Conservation (phyloP, 1,139 yeast species). For the Starmera stellimalicola region DNA sequence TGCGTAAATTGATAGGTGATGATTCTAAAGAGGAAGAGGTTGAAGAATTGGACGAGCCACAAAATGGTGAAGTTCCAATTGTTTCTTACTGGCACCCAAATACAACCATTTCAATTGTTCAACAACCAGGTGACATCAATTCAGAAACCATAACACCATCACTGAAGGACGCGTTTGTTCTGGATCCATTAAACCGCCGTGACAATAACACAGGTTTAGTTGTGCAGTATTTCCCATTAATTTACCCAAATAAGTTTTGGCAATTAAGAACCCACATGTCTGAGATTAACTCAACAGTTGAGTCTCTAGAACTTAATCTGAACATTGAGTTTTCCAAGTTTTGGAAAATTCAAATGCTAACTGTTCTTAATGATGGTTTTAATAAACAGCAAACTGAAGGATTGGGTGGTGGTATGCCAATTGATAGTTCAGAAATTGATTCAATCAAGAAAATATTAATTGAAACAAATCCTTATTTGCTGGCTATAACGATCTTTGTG, state of each 20-base stretch:
- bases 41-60: conserved; percentile 7
- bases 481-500: conserved; percentile 25
- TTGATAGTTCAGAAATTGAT: conserved; percentile 25
- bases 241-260: conserved; percentile 30
- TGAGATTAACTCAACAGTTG: conserved; percentile 21
- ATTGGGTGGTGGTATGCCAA: conserved; percentile 10
- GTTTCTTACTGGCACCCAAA: conserved; percentile 29
- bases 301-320: conserved; percentile 20
- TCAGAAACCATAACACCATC: conserved; percentile 15
- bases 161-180: conserved; percentile 14
- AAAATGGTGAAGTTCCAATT: conserved; percentile 13
- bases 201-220: conserved; percentile 21
- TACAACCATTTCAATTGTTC: conserved; percentile 17
- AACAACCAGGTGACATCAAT: conserved; percentile 19
- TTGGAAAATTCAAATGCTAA: conserved; percentile 24
- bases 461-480: conserved; percentile 28
- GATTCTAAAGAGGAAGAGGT: conserved; percentile 7
- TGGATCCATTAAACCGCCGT: conserved; percentile 21
- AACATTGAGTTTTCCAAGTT: conserved; percentile 19
- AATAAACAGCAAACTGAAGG: conserved; percentile 19
- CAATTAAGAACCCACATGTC: conserved; percentile 26
- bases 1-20: conserved; percentile 24
- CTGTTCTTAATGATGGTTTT: conserved; percentile 22
- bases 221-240: conserved; percentile 24
- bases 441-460: conserved; percentile 25